Conservation (phyloP, 495 filamentous ascomycete genomes). For the Poronia punctata region DNA sequence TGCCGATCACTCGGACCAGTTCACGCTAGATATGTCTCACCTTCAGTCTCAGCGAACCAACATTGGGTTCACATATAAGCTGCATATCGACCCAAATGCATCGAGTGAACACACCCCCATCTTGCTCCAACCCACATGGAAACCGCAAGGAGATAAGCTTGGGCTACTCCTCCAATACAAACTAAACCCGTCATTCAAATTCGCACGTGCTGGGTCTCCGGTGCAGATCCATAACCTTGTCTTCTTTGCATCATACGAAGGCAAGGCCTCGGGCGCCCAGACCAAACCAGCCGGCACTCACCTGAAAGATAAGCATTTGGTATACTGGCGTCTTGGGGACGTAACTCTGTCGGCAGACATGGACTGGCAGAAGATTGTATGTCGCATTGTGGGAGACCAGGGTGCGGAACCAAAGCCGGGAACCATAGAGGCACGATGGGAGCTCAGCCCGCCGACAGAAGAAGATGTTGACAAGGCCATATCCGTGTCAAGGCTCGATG, state of each 20-base stretch:
- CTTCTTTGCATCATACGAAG: slow-evolving; percentile 74
- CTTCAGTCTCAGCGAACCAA: slow-evolving; percentile 62
- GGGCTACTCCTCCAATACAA: slow-evolving; percentile 79
- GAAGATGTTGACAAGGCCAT: slow-evolving; percentile 50
- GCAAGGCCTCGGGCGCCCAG: slow-evolving; percentile 56
- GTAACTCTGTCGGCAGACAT: slow-evolving; percentile 52
- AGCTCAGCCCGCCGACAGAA: slow-evolving; percentile 43
- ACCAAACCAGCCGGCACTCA: slow-evolving; percentile 73
- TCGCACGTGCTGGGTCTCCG: slow-evolving; percentile 27
- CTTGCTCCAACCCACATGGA: slow-evolving; percentile 73
- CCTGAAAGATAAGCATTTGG: slow-evolving; percentile 75
- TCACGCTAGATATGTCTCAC: slow-evolving; percentile 62
- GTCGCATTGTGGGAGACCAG: slow-evolving; percentile 65
- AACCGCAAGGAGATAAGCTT: slow-evolving; percentile 71
- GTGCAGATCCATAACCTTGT: slow-evolving; percentile 73
- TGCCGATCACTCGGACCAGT: slow-evolving; percentile 70
- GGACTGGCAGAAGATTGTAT: slow-evolving; percentile 62
- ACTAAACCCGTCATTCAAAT: slow-evolving; percentile 65
- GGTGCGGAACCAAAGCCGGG: slow-evolving; percentile 69
- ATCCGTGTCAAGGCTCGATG: slow-evolving; percentile 46
- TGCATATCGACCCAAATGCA: slow-evolving; percentile 65
- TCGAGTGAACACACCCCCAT: slow-evolving; percentile 58
- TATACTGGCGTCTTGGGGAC: slow-evolving; percentile 87
- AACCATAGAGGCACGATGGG: slow-evolving; percentile 75
- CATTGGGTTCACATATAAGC: slow-evolving; percentile 89